Evolutionary conservation across 495 filamentous ascomycete genomes (phyloP), one percentile per base, ranked within the genome.

Genomic region (Podospora pseudoanserina): DNA sequence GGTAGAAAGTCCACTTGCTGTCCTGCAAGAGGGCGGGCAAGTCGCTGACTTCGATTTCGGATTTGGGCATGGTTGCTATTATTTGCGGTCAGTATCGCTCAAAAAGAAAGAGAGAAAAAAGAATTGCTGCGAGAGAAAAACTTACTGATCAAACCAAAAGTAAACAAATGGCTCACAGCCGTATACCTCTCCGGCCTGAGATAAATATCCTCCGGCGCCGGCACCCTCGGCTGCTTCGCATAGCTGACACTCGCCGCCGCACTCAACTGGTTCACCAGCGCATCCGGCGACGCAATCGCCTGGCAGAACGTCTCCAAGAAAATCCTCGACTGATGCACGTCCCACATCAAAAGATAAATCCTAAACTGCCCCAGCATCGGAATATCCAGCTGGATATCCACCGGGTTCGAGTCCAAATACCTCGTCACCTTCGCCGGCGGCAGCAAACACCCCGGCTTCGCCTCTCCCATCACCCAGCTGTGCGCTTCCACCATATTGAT

Each of bases 321-420:
- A 2, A 73, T 72, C 66, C 74, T 76, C 0, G 85, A 80, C n/a
- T 78, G 74, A 27, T 79, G 75, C 19, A 89, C 79, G 69, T 89
- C 80, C 57, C 83, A 84, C 15, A 86, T 83, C 60, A 91, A 82
- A 65, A 91, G 82, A 74, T 87, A 91, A 26, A 91, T 81, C 23
- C 87, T 82, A 78, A 91, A 92, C 69, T 91, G 90, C 13, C 89
- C 84, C 5, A 90, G 74, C 69, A 89, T 80, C 1, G 90, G 88
- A n/a, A 91, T 88, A 71, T 91, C 89, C 4, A 90, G 84, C 71
- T 92, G 88, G 28, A 91, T 79, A 67, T 91, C 86, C 26, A 92
- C 86, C 1, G 89, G 88, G 67, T 91, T 92, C 5, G 87, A 85
- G 70, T 91, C 90, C 60, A 91, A 80, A 70, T 87, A 91, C 18